Evolutionary conservation across 495 filamentous ascomycete genomes (phyloP).

Genomic region (Lasiosphaeria hispida): DNA sequence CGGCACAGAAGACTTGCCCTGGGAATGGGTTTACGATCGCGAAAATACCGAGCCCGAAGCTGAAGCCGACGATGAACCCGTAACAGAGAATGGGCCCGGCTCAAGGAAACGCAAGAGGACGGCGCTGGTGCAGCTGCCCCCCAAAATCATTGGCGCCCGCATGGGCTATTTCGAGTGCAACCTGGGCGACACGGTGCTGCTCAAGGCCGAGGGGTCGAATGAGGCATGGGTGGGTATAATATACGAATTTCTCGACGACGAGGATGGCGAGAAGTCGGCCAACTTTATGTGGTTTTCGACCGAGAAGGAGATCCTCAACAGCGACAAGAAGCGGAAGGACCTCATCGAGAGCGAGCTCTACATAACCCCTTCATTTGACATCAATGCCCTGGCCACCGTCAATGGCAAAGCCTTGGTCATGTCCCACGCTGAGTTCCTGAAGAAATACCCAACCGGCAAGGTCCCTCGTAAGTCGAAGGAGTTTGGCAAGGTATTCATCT

Average conservation of each 20-base stretch:
- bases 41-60: constrained; percentile 17
- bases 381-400: constrained; percentile 83
- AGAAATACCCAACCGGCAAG: constrained; percentile 71
- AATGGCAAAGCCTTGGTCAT: constrained; percentile 82
- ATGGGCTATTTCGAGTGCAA: constrained; percentile 82
- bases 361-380: constrained; percentile 78
- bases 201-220: constrained; percentile 75
- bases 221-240: constrained; percentile 91
- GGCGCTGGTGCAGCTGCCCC: constrained; percentile 9
- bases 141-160: constrained; percentile 71
- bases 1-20: constrained; percentile 77
- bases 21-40: constrained; percentile 83
- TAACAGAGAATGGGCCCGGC: constrained; percentile 18
- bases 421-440: constrained; percentile 63
- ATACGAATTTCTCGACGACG: constrained; percentile 69
- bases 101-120: constrained; percentile 40
- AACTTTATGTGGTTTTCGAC: constrained; percentile 90
- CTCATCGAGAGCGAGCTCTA: constrained; percentile 88
- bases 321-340: constrained; percentile 79
- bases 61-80: constrained; percentile 17
- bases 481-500: constrained; percentile 86
- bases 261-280: constrained; percentile 64
- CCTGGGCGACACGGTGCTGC: constrained; percentile 77
- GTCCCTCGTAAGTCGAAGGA: constrained; percentile 71
- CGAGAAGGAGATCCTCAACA: constrained; percentile 79